phyloP scores from a whole-genome alignment of 225 moss, liverwort and hornwort genomes.

The Polytrichum commune region DNA sequence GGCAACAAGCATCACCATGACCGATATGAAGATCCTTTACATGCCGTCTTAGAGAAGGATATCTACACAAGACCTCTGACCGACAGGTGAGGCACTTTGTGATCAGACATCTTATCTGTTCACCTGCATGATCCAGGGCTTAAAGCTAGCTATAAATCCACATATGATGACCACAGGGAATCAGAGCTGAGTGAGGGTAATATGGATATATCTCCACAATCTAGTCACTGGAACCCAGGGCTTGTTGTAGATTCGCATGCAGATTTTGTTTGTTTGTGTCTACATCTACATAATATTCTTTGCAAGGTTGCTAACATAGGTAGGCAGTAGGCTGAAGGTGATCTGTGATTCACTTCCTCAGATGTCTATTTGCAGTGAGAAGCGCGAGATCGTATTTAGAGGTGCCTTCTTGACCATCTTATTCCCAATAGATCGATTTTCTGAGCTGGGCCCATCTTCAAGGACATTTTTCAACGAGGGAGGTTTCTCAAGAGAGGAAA shows the following conservation, averaged over 20 bases:
- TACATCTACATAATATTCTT: background rate
- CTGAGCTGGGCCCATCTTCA: constrained; percentile 56
- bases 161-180: too few relatives aligned
- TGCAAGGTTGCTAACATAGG: background rate
- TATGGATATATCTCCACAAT: too few relatives aligned
- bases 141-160: too few relatives aligned
- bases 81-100: constrained; percentile 20
- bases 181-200: too few relatives aligned
- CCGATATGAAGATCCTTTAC: constrained; percentile 21
- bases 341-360: background rate
- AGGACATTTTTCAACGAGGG: constrained; percentile 49
- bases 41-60: constrained; percentile 31
- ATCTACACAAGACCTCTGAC: constrained; percentile 52
- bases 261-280: too few relatives aligned
- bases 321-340: background rate
- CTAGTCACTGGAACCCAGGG: too few relatives aligned
- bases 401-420: constrained; percentile 52
- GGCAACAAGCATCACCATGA: constrained; percentile 9
- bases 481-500: constrained; percentile 44
- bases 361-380: constrained; percentile 32
- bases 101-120: too few relatives aligned
- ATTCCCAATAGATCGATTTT: constrained; percentile 64
- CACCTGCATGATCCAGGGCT: too few relatives aligned
- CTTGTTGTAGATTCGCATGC: too few relatives aligned
- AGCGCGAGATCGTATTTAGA: constrained; percentile 52